These are phyloP conservation scores for Colletotrichum sp. DNA, from an alignment of 2,329 filamentous ascomycete species.

Conservation along the genomic window DNA sequence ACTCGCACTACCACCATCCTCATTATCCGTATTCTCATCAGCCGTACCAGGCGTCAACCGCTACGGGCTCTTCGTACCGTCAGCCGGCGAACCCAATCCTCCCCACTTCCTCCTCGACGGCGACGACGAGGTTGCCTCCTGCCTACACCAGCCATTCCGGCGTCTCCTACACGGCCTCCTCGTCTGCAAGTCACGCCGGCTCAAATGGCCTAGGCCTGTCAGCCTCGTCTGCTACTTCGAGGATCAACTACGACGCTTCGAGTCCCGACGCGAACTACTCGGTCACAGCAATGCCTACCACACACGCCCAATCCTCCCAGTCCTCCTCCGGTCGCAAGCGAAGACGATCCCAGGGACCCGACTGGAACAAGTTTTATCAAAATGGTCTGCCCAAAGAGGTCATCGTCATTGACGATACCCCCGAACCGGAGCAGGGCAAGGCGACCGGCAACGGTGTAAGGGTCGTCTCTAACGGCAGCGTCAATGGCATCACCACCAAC, in stretches of 20 bases:
- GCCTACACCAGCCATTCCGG: slow-evolving; percentile 36
- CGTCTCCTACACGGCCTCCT: slow-evolving; percentile 26
- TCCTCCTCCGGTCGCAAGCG: slow-evolving; percentile 49
- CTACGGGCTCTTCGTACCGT: slow-evolving; percentile 35
- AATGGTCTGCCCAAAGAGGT: slow-evolving; percentile 85
- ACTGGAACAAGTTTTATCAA: slow-evolving; percentile 83
- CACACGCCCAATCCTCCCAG: slow-evolving; percentile 13
- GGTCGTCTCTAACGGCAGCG: slow-evolving; percentile 38
- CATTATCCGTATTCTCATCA: slow-evolving; percentile 67
- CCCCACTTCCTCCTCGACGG: slow-evolving; percentile 43
- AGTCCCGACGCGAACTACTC: slow-evolving; percentile 35
- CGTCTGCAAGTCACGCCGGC: slow-evolving; percentile 25
- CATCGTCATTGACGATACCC: slow-evolving; percentile 82
- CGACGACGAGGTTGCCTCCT: slow-evolving; percentile 36
- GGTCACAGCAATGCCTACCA: slow-evolving; percentile 39
- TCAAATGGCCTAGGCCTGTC: slow-evolving; percentile 43
- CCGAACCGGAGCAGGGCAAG: slow-evolving; percentile 52
- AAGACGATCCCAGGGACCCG: slow-evolving; percentile 67
- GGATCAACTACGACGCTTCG: slow-evolving; percentile 32
- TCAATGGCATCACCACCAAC: slow-evolving; percentile 35
- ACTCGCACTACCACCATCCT: slow-evolving; percentile 65
- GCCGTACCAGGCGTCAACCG: slow-evolving; percentile 50
- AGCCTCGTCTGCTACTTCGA: slow-evolving; percentile 34
- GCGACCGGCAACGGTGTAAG: slow-evolving; percentile 43
- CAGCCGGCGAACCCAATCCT: slow-evolving; percentile 37